phyloP scores from a whole-genome alignment of 371 early-diverging fungal species.

The Nosema bombycis region DNA sequence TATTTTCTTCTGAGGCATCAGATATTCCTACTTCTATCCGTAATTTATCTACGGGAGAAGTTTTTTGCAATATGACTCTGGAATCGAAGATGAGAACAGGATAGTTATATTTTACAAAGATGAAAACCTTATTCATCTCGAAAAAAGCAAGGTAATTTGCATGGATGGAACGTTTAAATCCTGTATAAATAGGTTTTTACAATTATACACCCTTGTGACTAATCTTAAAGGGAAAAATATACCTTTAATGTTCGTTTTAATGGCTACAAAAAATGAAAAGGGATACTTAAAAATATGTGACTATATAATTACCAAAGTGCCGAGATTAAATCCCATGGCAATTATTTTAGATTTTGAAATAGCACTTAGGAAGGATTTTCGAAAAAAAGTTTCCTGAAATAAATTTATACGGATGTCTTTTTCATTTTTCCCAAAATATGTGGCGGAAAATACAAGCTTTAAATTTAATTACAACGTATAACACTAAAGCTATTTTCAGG shows the following conservation, averaged over 20 bases:
- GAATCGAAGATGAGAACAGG: not conserved
- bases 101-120: not conserved
- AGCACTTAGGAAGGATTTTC: not conserved
- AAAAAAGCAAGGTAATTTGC: not conserved
- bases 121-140: not conserved
- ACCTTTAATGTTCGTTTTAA: not conserved
- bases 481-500: not conserved
- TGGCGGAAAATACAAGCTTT: not conserved
- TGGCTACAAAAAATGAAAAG: not conserved
- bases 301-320: not conserved
- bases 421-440: not conserved
- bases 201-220: not conserved
- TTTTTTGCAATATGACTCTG: not conserved
- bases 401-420: not conserved
- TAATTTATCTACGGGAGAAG: not conserved
- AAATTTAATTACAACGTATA: not conserved
- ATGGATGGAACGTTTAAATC: not conserved
- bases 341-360: not conserved
- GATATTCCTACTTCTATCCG: not conserved
- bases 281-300: not conserved
- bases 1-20: not conserved
- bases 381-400: not conserved
- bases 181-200: not conserved
- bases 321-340: not conserved
- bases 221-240: not conserved